Evolutionary conservation across 805 yeast species (phyloP).

Genomic region (Candida nitratophila): DNA sequence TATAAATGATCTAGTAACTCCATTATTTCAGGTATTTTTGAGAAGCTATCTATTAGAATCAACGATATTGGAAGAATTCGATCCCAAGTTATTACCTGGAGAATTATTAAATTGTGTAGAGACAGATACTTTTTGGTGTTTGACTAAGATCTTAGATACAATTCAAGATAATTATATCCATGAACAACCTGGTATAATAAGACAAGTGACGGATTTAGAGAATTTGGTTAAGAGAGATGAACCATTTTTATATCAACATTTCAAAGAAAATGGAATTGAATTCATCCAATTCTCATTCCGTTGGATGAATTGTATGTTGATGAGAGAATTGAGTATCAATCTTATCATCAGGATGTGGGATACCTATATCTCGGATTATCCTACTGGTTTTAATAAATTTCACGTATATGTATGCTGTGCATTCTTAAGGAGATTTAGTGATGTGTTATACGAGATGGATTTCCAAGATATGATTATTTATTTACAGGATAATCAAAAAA

Average conservation of each 20-base stretch:
- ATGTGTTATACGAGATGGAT: slow-evolving; percentile 72
- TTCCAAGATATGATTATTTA: slow-evolving; percentile 92
- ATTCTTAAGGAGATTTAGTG: slow-evolving; percentile 82
- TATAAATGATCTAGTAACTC: slow-evolving; percentile 88
- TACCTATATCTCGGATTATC: slow-evolving; percentile 73
- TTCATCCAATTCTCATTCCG: slow-evolving; percentile 93
- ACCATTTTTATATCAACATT: slow-evolving; percentile 60
- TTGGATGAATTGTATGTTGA: slow-evolving; percentile 97
- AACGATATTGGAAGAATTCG: slow-evolving; percentile 45
- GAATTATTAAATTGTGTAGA: slow-evolving; percentile 66
- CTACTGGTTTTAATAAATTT: slow-evolving; percentile 79
- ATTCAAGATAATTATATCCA: slow-evolving; percentile 96
- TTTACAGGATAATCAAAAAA: slow-evolving; percentile 78
- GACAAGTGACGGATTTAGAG: slow-evolving; percentile 79
- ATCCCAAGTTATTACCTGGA: slow-evolving; percentile 54
- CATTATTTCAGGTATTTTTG: slow-evolving; percentile 83
- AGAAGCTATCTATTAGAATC: slow-evolving; percentile 50
- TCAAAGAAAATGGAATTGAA: slow-evolving; percentile 78
- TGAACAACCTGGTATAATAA: slow-evolving; percentile 94
- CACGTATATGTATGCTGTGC: slow-evolving; percentile 98
- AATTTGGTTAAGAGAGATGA: slow-evolving; percentile 80
- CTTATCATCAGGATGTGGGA: slow-evolving; percentile 96
- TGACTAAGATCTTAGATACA: slow-evolving; percentile 83
- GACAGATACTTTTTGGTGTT: slow-evolving; percentile 97
- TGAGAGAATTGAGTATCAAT: slow-evolving; percentile 82